phyloP scores from a whole-genome alignment of 2,329 filamentous ascomycete species.

The Aspergillus sp. region DNA sequence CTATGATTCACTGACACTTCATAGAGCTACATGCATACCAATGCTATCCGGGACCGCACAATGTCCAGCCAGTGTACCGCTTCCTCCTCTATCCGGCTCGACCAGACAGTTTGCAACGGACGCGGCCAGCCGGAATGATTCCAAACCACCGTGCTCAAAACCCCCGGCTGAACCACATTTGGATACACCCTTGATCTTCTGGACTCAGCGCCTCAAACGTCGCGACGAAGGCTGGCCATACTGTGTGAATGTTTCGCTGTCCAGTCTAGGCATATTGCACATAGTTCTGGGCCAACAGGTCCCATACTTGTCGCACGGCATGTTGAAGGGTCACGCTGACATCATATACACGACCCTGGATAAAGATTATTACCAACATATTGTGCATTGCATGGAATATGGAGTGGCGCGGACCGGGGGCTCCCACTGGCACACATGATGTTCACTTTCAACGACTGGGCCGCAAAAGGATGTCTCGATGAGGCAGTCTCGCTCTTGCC shows the following conservation, averaged over 20 bases:
- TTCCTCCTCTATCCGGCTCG: slow-evolving; percentile 1
- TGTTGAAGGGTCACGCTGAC: slow-evolving; percentile 35
- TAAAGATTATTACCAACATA: slow-evolving; percentile 37
- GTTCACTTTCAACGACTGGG: slow-evolving; percentile 24
- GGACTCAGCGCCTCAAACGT: slow-evolving; percentile 36
- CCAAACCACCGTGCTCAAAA: slow-evolving; percentile 22
- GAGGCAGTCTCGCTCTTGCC: slow-evolving; percentile 36
- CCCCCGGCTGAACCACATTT: slow-evolving; percentile 25
- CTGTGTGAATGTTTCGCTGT: slow-evolving; percentile 31
- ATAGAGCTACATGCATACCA: neutral
- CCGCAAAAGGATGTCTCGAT: slow-evolving; percentile 25
- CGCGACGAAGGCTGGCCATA: slow-evolving; percentile 40
- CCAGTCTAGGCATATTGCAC: slow-evolving; percentile 22
- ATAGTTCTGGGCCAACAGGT: slow-evolving; percentile 31
- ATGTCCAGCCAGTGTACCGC: neutral
- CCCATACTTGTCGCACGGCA: slow-evolving; percentile 28
- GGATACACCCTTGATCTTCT: slow-evolving; percentile 28
- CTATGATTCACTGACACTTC: neutral
- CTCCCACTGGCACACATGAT: slow-evolving; percentile 19
- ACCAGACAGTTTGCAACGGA: slow-evolving; percentile 22
- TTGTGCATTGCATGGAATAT: slow-evolving; percentile 36
- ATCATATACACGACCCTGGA: slow-evolving; percentile 39
- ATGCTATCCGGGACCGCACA: neutral
- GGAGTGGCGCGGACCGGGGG: slow-evolving; percentile 7
- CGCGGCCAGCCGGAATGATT: slow-evolving; percentile 23